These are phyloP conservation scores for Colletotrichum tabaci DNA, from an alignment of 2,329 filamentous ascomycete genomes.

Conservation along the genomic window DNA sequence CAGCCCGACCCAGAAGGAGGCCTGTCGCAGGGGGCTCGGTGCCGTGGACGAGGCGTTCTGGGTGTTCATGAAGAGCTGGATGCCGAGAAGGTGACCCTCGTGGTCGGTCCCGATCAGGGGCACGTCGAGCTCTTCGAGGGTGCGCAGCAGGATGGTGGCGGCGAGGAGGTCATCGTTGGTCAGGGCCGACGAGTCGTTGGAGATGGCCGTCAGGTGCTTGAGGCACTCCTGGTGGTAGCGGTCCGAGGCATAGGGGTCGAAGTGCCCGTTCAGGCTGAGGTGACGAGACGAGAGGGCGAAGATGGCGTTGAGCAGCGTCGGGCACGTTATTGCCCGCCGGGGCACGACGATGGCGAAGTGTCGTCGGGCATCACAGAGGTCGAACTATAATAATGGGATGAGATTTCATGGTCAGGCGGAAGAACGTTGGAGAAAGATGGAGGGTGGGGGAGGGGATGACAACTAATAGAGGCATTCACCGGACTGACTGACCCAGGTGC, in stretches of 20 bases:
- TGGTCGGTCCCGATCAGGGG: slow-evolving; percentile 57
- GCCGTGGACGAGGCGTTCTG: slow-evolving; percentile 54
- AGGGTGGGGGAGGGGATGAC: too few relatives aligned
- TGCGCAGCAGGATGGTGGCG: slow-evolving; percentile 69
- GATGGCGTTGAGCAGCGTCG: slow-evolving; percentile 67
- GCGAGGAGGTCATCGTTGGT: slow-evolving; percentile 68
- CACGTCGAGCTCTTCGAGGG: slow-evolving; percentile 66
- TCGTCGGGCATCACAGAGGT: slow-evolving; percentile 38
- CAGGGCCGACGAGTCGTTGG: slow-evolving; percentile 55
- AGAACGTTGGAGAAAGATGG: too few relatives aligned
- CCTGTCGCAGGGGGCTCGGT: slow-evolving; percentile 62
- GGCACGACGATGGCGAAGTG: slow-evolving; percentile 69
- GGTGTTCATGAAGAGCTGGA: slow-evolving; percentile 62
- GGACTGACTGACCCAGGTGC: slow-evolving; percentile 45
- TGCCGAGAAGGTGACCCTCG: slow-evolving; percentile 62
- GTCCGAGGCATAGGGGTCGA: slow-evolving; percentile 64
- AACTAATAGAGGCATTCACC: too few relatives aligned
- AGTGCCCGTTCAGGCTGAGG: slow-evolving; percentile 58
- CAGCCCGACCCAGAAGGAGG: slow-evolving; percentile 71
- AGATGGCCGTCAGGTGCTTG: slow-evolving; percentile 53
- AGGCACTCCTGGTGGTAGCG: slow-evolving; percentile 68
- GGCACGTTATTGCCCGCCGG: slow-evolving; percentile 63
- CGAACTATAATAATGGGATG: slow-evolving; percentile 16
- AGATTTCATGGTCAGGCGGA: background rate
- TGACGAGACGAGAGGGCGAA: slow-evolving; percentile 69